phyloP scores from a whole-genome alignment of 2,329 filamentous ascomycete species.

The Bertia moriformis region DNA sequence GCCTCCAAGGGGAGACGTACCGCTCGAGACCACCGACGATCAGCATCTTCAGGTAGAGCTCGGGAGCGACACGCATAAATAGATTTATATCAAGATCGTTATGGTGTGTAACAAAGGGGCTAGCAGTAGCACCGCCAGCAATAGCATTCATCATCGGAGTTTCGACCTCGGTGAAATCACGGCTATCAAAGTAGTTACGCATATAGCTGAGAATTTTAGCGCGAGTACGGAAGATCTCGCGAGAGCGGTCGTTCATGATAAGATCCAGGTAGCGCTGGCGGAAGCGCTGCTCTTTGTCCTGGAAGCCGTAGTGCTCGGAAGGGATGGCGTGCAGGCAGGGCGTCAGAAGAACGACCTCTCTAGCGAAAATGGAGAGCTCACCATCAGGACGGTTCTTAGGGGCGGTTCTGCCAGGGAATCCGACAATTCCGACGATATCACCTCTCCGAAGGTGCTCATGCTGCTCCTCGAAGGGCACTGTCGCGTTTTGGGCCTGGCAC shows the following conservation, averaged over 20 bases:
- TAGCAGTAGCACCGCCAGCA: constrained; percentile 86
- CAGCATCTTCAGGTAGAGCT: constrained; percentile 90
- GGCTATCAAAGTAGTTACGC: constrained; percentile 72
- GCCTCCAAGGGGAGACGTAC: too few species aligned
- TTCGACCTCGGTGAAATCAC: constrained; percentile 85
- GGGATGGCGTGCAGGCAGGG: constrained; percentile 86
- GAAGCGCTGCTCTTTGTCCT: constrained; percentile 86
- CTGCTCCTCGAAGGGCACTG: constrained; percentile 65
- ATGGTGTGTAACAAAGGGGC: constrained; percentile 88
- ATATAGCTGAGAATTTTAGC: constrained; percentile 82
- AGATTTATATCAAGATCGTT: constrained; percentile 92
- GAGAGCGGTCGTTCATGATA: constrained; percentile 84
- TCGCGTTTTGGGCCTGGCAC: constrained; percentile 71
- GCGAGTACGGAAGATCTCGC: constrained; percentile 70
- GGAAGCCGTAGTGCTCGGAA: constrained; percentile 83
- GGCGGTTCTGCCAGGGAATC: constrained; percentile 70
- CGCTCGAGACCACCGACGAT: constrained; percentile 87
- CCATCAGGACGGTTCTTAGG: constrained; percentile 80
- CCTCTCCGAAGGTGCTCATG: constrained; percentile 80
- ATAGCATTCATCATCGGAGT: constrained; percentile 97
- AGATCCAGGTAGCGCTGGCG: constrained; percentile 88
- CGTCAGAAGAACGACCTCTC: constrained; percentile 69
- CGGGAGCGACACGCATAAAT: constrained; percentile 86
- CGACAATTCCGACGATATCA: constrained; percentile 80
- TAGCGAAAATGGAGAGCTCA: constrained; percentile 86